A percentile compares a stretch with the other conserved stretches of the same genome.
Evolutionary conservation across 345 rosid species (phyloP).

Genomic region (Excoecaria cochinchinensis): DNA sequence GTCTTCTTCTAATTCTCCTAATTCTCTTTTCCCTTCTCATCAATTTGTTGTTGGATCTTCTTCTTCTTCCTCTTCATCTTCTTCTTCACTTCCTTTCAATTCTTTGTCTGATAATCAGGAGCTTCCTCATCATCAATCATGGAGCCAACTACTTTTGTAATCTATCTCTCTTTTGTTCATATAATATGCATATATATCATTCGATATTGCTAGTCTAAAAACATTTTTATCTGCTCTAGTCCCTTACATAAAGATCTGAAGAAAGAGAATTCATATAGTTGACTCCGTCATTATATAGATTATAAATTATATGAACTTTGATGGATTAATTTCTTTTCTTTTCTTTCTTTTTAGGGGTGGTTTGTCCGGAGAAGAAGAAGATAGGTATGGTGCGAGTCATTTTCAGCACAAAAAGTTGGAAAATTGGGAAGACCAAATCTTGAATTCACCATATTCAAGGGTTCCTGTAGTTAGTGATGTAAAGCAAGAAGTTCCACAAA

Average conservation of each 20-base stretch:
- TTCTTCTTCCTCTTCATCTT: slow-evolving; percentile 20
- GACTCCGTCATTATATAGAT: no score
- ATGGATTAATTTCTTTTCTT: no score
- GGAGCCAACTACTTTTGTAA: slow-evolving; percentile 63
- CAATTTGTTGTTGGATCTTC: slow-evolving; percentile 46
- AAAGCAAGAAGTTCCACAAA: slow-evolving; percentile 45
- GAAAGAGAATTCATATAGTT: no score
- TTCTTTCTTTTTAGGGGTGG: slow-evolving; percentile 33
- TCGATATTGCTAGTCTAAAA: no score
- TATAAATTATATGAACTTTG: no score
- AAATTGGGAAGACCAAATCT: slow-evolving; percentile 42
- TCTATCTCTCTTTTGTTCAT: slow-evolving; percentile 12
- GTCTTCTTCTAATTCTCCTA: slow-evolving; percentile 26
- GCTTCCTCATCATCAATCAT: slow-evolving; percentile 55
- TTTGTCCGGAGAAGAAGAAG: slow-evolving; percentile 37
- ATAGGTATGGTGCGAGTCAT: slow-evolving; percentile 26
- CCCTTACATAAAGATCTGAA: no score
- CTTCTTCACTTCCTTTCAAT: slow-evolving; percentile 37
- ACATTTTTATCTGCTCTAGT: no score
- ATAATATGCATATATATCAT: no score
- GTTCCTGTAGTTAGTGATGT: slow-evolving; percentile 24
- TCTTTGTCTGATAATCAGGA: slow-evolving; percentile 38
- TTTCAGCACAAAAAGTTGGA: slow-evolving; percentile 36
- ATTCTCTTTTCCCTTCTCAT: slow-evolving; percentile 36
- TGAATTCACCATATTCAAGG: slow-evolving; percentile 25